These are phyloP conservation scores for Suhomyces bokatorum DNA, from an alignment of 1,139 yeast genomes.

Conservation along the genomic window DNA sequence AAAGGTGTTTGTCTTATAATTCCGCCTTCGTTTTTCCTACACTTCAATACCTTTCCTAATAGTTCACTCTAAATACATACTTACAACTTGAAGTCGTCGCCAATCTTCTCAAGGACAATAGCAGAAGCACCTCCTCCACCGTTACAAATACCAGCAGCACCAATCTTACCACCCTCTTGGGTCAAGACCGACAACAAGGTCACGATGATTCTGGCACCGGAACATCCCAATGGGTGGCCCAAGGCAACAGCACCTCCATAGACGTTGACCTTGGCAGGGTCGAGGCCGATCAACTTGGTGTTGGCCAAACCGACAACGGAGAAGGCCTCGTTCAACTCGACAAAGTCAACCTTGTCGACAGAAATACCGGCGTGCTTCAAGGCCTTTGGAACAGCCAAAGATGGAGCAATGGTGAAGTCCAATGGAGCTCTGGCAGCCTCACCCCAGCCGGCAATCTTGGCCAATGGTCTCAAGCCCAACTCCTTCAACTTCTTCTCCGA, in stretches of 20 bases:
- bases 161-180: slow-evolving; percentile 86
- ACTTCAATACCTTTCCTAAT: not conserved
- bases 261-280: slow-evolving; percentile 74
- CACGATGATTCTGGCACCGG: slow-evolving; percentile 93
- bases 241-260: slow-evolving; percentile 98
- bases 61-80: not conserved
- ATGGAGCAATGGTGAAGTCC: slow-evolving; percentile 93
- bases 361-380: slow-evolving; percentile 77
- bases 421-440: slow-evolving; percentile 95
- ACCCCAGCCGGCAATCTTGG: slow-evolving; percentile 91
- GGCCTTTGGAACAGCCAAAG: slow-evolving; percentile 93
- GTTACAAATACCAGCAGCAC: slow-evolving; percentile 95
- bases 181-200: slow-evolving; percentile 74
- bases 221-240: slow-evolving; percentile 97
- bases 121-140: slow-evolving; percentile 99
- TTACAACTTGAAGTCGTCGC: slow-evolving; percentile 26
- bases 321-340: slow-evolving; percentile 96
- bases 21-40: too few species aligned
- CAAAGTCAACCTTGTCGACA: slow-evolving; percentile 64
- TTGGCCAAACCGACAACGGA: slow-evolving; percentile 94
- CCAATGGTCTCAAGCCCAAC: slow-evolving; percentile 83
- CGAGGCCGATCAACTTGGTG: slow-evolving; percentile 67
- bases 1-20: too few species aligned
- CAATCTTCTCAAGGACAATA: slow-evolving; percentile 60
- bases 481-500: slow-evolving; percentile 81